Base-by-base conservation (phyloP, 192 early-diverging fungal genomes). In the Backusella sp. region DNA sequence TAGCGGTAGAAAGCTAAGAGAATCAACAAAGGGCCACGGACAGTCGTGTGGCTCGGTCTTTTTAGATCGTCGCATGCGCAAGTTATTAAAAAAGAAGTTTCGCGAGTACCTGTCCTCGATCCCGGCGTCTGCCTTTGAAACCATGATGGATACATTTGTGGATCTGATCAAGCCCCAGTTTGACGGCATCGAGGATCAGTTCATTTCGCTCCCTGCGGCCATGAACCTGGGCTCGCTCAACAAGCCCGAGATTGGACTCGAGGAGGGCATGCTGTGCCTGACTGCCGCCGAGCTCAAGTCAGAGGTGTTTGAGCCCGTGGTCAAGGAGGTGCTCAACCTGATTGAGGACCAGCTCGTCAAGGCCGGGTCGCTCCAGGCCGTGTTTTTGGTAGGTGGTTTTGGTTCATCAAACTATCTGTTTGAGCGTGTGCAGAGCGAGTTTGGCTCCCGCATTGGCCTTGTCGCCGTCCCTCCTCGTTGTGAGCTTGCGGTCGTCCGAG, bases 321-420 rank as follows among this genome's bases (percentile, higher is more conserved):
- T 89, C n/a, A 78, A 79, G 21, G 83, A 87, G 66, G 86, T 89
- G 1, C 49, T 90, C 11, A 78, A 82, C 28, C 39, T 88, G 68
- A 85, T 86, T 59, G 81, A 80, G 37, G 82, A 85, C 32, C 87
- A 88, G 49, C 67, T 88, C 21, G 75, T 82, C 71, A 81, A 86
- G 62, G 79, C 80, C 30, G 74, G 77, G 1, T 70, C 41, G 15
- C 49, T 88, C 70, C 75, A 80, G 65, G 87, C 87, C 14, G 83
- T 88, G 39, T 88, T 88, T 73, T 53, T 88, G 70, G 86, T 86
- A 23, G 88, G 88, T 76, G 88, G 88, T 6, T 89, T 89, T 77
- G 85, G 88, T 17, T 83, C 84, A 0, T 88, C 87, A 11, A 83
- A 85, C 6, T 88, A 88, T 67, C 66, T 88, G 23, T 84, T 85